Base-by-base conservation (phyloP, 2,329 filamentous ascomycete genomes). In the Claviceps sp. region DNA sequence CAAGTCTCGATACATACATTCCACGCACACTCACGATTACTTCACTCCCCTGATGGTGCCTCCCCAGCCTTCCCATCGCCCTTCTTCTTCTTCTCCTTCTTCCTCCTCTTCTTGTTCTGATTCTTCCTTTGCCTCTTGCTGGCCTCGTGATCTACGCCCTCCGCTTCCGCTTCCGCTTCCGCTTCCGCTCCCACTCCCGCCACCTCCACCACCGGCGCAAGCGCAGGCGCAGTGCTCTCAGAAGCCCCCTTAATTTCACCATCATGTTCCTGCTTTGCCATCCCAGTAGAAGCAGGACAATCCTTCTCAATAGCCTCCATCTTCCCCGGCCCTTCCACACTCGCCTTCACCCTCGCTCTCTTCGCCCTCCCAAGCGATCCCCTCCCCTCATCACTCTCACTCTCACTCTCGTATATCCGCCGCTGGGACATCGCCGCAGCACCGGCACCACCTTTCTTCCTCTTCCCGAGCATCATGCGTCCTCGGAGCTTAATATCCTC, bases 351-450 rank as follows among this genome's bases (percentile, higher is more conserved):
- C 18, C 48, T 53, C 34, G 48, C 52, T 48, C 57, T 54, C 47
- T 55, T 60, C 45, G 55, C 56, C 54, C 58, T 57, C 11, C 69
- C 69, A 3, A 71, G 45, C 47, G 61, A 66, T 50, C 67, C 67
- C 49, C 69, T 58, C 6, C 69, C 69, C 11, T 62, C 59, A 1
- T 70, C 66, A 5, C 66, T 63, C 20, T 66, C 65, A 26, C 64
- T 67, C 54, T 67, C 67, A 48, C 63, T 65, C 56, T 65, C 63
- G 13, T 13, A 41, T 9, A 18, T 51, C 34, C 40, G 57, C 51
- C 45, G 52, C 49, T 38, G 18, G 57, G 20, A 8, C 43, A 8
- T 51, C 38, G 36, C 40, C 52, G 56, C 14, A 43, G 51, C 11
- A 4, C 43, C 18, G 49, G 45, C 51, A 7, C 6, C 37, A 11